Evolutionary conservation across 768 basidiomycete genomes (phyloP).

Genomic region (Suillus bovinus): DNA sequence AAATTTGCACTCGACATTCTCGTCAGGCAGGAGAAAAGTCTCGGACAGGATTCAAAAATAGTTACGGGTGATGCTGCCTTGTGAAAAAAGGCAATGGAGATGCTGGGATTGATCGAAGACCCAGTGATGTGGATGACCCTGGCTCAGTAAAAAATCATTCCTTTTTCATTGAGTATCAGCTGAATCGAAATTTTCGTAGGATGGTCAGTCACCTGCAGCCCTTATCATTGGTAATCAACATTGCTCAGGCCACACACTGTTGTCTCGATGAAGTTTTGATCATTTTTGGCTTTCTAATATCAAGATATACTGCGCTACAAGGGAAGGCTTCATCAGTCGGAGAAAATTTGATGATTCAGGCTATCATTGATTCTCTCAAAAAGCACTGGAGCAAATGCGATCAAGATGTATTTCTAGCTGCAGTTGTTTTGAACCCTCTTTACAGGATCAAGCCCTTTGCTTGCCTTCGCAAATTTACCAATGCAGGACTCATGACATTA

Average conservation of each 20-base stretch:
- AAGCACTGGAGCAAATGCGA: constrained; percentile 23
- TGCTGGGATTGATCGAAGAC: too few species aligned
- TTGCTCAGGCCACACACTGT: constrained; percentile 30
- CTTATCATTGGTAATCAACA: too few species aligned
- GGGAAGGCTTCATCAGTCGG: background rate
- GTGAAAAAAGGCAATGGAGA: too few species aligned
- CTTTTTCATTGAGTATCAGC: too few species aligned
- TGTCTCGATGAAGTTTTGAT: constrained; percentile 34
- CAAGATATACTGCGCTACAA: constrained; percentile 15
- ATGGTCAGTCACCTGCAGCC: too few species aligned
- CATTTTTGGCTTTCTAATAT: constrained; percentile 30
- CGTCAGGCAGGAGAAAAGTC: too few species aligned
- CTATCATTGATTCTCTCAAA: constrained; percentile 29
- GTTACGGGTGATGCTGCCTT: too few species aligned
- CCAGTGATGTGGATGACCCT: too few species aligned
- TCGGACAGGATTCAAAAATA: too few species aligned
- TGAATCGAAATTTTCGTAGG: too few species aligned
- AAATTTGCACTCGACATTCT: too few species aligned
- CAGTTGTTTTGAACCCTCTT: constrained; percentile 37
- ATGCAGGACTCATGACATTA: constrained; percentile 2
- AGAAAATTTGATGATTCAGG: constrained; percentile 13
- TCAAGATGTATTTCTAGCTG: constrained; percentile 28
- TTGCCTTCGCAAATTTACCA: background rate
- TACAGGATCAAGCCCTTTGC: constrained; percentile 9
- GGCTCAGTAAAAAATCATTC: too few species aligned